These are phyloP conservation scores for Annulohypoxylon maeteangense DNA, from an alignment of 495 filamentous ascomycete genomes.

Conservation along the genomic window DNA sequence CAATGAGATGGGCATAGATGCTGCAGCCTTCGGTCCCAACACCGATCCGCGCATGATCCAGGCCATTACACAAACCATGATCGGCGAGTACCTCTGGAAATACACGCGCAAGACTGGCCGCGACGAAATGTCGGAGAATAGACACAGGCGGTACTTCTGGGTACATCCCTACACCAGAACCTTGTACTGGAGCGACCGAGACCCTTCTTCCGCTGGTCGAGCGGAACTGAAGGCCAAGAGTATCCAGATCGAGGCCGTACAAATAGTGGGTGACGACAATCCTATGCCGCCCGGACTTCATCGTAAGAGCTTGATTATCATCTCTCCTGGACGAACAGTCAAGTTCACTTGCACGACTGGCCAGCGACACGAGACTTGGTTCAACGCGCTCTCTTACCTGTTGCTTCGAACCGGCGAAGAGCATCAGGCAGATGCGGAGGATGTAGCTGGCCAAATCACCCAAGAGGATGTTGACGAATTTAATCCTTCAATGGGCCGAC, in stretches of 20 bases:
- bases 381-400: slow-evolving; percentile 95
- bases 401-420: slow-evolving; percentile 77
- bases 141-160: slow-evolving; percentile 98
- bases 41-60: slow-evolving; percentile 99
- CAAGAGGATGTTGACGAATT: slow-evolving; percentile 89
- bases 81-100: slow-evolving; percentile 98
- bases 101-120: slow-evolving; percentile 94
- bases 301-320: slow-evolving; percentile 87
- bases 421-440: slow-evolving; percentile 66
- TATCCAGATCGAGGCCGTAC: slow-evolving; percentile 91
- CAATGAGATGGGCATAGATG: slow-evolving; percentile 64
- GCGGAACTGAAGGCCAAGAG: slow-evolving; percentile 90
- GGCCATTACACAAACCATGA: slow-evolving; percentile 99
- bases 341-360: slow-evolving; percentile 95
- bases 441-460: slow-evolving; percentile 66
- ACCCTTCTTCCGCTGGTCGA: slow-evolving; percentile 81
- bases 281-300: slow-evolving; percentile 94
- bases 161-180: slow-evolving; percentile 97
- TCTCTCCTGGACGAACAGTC: slow-evolving; percentile 87
- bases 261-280: slow-evolving; percentile 95
- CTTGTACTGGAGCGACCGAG: slow-evolving; percentile 94
- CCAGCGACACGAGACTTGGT: slow-evolving; percentile 97
- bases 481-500: slow-evolving; percentile 74
- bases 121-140: slow-evolving; percentile 82
- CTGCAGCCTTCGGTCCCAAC: slow-evolving; percentile 67